Conservation (phyloP, 1,139 yeast genomes). For the Kodamaea derodonti region DNA sequence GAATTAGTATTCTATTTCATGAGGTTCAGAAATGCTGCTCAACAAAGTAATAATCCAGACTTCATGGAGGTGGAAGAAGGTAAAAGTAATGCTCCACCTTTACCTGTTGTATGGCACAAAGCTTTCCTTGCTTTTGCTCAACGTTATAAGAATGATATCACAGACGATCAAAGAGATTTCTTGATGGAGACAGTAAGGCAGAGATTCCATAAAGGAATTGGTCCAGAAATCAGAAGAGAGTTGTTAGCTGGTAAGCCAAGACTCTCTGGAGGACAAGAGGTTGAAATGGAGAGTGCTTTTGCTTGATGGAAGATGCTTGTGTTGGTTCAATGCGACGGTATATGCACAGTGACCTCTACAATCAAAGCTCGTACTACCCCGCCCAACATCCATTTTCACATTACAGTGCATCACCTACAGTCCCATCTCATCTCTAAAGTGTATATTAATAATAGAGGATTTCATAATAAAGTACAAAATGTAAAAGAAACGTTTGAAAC, state of each 20-base stretch:
- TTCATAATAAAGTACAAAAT: too few relatives aligned
- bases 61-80: slow-evolving; percentile 22
- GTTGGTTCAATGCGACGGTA: too few relatives aligned
- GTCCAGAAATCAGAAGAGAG: slow-evolving; percentile 94
- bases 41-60: slow-evolving; percentile 25
- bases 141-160: slow-evolving; percentile 92
- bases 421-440: too few relatives aligned
- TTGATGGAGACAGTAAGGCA: slow-evolving; percentile 86
- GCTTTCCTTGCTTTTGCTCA: slow-evolving; percentile 92
- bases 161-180: slow-evolving; percentile 95
- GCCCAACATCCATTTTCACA: too few relatives aligned
- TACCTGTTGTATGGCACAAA: slow-evolving; percentile 97
- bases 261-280: slow-evolving; percentile 29
- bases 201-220: slow-evolving; percentile 82
- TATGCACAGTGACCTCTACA: too few relatives aligned
- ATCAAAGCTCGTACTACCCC: too few relatives aligned
- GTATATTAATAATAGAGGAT: too few relatives aligned
- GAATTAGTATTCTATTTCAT: slow-evolving; percentile 93
- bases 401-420: too few relatives aligned
- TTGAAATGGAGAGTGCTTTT: slow-evolving; percentile 40
- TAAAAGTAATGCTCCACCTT: slow-evolving; percentile 40
- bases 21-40: slow-evolving; percentile 68
- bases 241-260: slow-evolving; percentile 71
- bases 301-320: too few relatives aligned
- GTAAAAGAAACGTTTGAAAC: too few relatives aligned